A percentile compares a stretch with the other conserved stretches of the same genome.
Conservation (phyloP, 768 basidiomycete genomes). For the Naganishia friedmannii region DNA sequence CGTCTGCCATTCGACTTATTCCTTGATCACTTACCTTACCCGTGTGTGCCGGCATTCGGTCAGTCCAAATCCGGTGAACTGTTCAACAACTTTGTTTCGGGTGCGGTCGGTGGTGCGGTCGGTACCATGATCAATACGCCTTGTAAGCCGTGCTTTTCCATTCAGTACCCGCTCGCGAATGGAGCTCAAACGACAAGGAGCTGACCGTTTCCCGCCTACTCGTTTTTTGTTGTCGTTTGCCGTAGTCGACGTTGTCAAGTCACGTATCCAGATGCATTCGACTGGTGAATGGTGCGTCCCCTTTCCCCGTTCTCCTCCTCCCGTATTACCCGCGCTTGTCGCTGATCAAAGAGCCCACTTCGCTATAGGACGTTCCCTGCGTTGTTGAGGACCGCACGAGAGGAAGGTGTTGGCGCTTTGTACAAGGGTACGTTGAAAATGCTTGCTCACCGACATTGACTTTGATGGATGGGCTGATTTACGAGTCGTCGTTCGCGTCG, state of each 20-base stretch:
- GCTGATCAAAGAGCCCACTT: neutral
- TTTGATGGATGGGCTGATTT: neutral
- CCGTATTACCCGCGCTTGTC: too few species aligned
- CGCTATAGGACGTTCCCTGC: slow-evolving; percentile 86
- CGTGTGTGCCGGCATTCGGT: too few species aligned
- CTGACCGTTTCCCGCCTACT: too few species aligned
- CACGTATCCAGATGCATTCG: slow-evolving; percentile 71
- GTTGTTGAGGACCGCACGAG: slow-evolving; percentile 67
- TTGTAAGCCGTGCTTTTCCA: slow-evolving; percentile 52
- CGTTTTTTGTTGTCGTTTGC: neutral
- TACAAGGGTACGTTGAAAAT: slow-evolving; percentile 63
- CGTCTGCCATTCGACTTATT: neutral
- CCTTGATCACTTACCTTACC: too few species aligned
- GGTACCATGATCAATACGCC: slow-evolving; percentile 92
- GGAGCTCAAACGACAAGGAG: too few species aligned
- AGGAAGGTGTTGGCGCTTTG: slow-evolving; percentile 79
- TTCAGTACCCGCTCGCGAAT: too few species aligned
- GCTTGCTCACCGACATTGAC: neutral
- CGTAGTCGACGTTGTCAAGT: slow-evolving; percentile 82
- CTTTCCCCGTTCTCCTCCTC: neutral
- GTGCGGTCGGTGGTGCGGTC: slow-evolving; percentile 70
- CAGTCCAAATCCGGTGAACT: slow-evolving; percentile 69
- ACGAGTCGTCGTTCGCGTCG: neutral
- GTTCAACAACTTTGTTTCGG: slow-evolving; percentile 88
- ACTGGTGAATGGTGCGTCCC: slow-evolving; percentile 43